Conservation (phyloP, 768 basidiomycete species). For the Mrakia hoshinonis region DNA sequence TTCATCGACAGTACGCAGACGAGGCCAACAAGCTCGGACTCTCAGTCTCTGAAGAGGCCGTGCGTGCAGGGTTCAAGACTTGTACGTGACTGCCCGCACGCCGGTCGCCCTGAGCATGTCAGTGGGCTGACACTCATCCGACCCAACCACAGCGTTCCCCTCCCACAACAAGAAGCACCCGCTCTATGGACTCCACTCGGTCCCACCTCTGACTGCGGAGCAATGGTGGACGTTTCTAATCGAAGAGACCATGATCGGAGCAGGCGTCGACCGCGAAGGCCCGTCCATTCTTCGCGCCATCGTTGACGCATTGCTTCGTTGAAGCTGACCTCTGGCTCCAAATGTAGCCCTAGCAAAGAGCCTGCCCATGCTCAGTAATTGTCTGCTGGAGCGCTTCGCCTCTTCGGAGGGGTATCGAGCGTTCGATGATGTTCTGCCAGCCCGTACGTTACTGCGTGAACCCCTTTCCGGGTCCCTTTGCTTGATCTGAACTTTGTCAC, state of each 20-base stretch:
- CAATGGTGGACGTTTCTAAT: constrained; percentile 26
- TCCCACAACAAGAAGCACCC: neutral
- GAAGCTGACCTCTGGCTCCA: too few relatives aligned
- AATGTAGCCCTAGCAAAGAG: neutral
- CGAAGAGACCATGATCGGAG: constrained; percentile 13
- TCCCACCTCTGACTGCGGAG: constrained; percentile 11
- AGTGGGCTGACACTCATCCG: neutral
- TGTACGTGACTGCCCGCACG: neutral
- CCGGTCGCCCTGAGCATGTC: neutral
- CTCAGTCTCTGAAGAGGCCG: constrained; percentile 5
- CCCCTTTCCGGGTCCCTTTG: neutral
- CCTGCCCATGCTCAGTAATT: neutral
- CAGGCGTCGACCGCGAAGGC: neutral
- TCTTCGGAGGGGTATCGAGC: constrained; percentile 16
- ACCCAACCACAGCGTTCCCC: neutral
- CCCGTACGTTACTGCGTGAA: neutral
- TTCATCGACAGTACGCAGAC: constrained; percentile 25
- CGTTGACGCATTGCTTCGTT: neutral
- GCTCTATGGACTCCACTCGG: constrained; percentile 4
- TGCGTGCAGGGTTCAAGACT: constrained; percentile 21
- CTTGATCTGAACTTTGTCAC: neutral
- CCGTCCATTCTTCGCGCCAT: neutral
- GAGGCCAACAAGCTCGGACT: constrained; percentile 22
- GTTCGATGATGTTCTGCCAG: constrained; percentile 15
- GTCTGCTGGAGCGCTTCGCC: constrained; percentile 15